Evolutionary conservation across 2,329 filamentous ascomycete genomes (phyloP), one percentile per base, ranked within the genome.

Genomic region (Sporothrix variecibatus): DNA sequence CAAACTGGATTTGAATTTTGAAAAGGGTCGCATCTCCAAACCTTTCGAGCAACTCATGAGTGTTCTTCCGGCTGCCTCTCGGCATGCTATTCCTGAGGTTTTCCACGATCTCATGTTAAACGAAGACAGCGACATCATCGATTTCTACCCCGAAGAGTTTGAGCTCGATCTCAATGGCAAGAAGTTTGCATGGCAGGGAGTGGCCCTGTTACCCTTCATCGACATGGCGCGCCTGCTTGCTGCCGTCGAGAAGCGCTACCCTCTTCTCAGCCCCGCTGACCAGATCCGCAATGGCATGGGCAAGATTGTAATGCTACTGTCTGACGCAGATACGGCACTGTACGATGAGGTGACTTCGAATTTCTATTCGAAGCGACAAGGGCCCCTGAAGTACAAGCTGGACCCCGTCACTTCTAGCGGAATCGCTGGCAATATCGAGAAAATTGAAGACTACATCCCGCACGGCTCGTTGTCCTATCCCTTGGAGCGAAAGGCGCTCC

Each of bases 21-120:
- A 94, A 74, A 94, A 95, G 82, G 95, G 95, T 12, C 90, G 87
- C 68, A 93, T 94, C 3, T 98, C 97, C 78, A 92, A 87, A 77
- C 97, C 96, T 0, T 99, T 97, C 80, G 96, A 99, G 83, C 96
- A 99, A 82, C 86, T 99, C 69, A 99, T 99, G 96, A 97, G 96
- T 79, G 96, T 99, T 70, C 87, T 99, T 80, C 96, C 96, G 20
- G 95, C 96, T 4, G 94, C 93, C 2, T 98, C 95, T 15, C 94
- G 95, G 73, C 94, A 98, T 81, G 93, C 95, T 20, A 91, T 99
- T 65, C 96, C 96, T 0, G 88, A 92, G 74, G 88, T 93, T 1
- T 99, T 98, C 84, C 94, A 97, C 80, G 88, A 92, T 73, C 87
- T 99, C 23, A 99, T 99, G 96, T 92, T 91, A 34, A 87, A 97